phyloP scores from a whole-genome alignment of 2,329 filamentous ascomycete genomes.

The Colletotrichum sp. region DNA sequence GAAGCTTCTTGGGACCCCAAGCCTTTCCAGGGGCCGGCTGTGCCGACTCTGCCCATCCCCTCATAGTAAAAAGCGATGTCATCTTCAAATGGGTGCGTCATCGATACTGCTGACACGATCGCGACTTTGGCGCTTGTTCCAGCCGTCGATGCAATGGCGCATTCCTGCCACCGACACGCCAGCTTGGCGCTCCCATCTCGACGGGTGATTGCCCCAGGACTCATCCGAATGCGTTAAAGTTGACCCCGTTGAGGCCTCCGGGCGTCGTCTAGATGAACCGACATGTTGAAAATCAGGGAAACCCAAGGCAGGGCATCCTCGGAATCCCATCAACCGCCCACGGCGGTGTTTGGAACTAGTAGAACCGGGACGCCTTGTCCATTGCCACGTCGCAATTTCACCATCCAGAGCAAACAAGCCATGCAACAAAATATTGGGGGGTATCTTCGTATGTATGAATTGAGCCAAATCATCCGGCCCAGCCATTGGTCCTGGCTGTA shows the following conservation, averaged over 20 bases:
- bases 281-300: neutral
- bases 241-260: slow-evolving; percentile 1
- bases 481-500: neutral
- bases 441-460: slow-evolving; percentile 13
- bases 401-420: neutral
- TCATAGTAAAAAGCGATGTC: neutral
- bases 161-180: neutral
- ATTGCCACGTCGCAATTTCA: neutral
- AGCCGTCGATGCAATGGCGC: neutral
- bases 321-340: neutral
- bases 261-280: neutral
- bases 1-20: slow-evolving; percentile 6
- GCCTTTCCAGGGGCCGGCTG: neutral
- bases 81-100: slow-evolving; percentile 7
- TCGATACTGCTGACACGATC: slow-evolving; percentile 11
- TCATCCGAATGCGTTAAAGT: neutral
- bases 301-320: neutral
- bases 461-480: neutral
- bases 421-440: neutral
- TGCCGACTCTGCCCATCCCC: neutral
- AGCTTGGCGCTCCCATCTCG: slow-evolving; percentile 1
- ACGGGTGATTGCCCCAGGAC: neutral
- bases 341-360: neutral
- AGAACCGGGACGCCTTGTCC: neutral
- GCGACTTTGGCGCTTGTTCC: slow-evolving; percentile 7